phyloP scores from a whole-genome alignment of 208 protist genomes.

The Ichthyophonus hoferi region DNA sequence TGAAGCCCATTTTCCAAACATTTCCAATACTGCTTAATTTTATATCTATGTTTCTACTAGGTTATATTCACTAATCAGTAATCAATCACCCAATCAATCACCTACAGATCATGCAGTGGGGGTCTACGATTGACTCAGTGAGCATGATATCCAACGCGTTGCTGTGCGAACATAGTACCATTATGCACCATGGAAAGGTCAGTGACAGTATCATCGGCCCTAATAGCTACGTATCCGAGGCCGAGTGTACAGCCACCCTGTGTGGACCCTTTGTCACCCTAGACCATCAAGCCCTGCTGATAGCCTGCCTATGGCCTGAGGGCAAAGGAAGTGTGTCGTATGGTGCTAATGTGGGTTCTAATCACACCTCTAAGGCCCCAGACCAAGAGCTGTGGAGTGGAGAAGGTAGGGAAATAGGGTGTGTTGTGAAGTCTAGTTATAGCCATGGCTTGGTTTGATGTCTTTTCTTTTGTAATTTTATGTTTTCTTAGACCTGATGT shows the following conservation, averaged over 20 bases:
- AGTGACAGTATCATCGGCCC: constrained; percentile 9
- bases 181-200: neutral
- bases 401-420: no score
- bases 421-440: no score
- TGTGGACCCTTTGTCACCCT: constrained; percentile 21
- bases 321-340: constrained; percentile 10
- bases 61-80: no score
- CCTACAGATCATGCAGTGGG: constrained; percentile 19
- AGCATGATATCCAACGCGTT: neutral
- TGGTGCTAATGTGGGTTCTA: constrained; percentile 25
- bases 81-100: neutral
- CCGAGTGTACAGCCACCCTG: constrained; percentile 3
- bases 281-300: constrained; percentile 2
- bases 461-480: neutral
- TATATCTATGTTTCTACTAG: no score
- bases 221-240: constrained; percentile 11
- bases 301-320: constrained; percentile 21
- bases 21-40: no score
- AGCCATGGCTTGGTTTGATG: no score
- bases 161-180: constrained; percentile 7
- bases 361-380: constrained; percentile 25
- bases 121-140: neutral
- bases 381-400: constrained; percentile 20
- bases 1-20: no score
- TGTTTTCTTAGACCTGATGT: neutral